phyloP scores from a whole-genome alignment of 2,329 filamentous ascomycete species.

The Hypoxylon sp. region DNA sequence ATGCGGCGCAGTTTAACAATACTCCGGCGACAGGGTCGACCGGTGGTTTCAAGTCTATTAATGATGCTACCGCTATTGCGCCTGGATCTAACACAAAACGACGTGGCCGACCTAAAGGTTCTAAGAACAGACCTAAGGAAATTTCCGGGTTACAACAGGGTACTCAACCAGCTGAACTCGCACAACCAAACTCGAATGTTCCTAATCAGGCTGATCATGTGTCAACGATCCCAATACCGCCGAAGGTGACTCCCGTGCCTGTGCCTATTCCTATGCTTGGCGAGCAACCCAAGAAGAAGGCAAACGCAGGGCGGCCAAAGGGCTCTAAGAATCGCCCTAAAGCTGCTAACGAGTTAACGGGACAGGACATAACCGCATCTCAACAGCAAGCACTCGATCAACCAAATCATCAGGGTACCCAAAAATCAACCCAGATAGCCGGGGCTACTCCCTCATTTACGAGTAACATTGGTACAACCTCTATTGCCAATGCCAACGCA shows the following conservation, averaged over 20 bases:
- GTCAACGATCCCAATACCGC: conserved; percentile 45
- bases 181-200: conserved; percentile 22
- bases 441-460: conserved; percentile 32
- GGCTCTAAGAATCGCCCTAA: conserved; percentile 58
- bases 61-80: conserved; percentile 43
- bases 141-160: conserved; percentile 48
- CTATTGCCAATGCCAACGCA: conserved; percentile 38
- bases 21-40: conserved; percentile 50
- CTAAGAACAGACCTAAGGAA: conserved; percentile 65
- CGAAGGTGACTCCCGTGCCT: conserved; percentile 53
- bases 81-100: conserved; percentile 56
- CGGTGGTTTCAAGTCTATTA: conserved; percentile 54
- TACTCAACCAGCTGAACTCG: conserved; percentile 37
- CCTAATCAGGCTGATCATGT: conserved; percentile 28
- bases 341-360: conserved; percentile 35
- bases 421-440: conserved; percentile 34
- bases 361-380: conserved; percentile 27
- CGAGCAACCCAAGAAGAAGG: conserved; percentile 52
- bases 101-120: conserved; percentile 67
- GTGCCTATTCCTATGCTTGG: conserved; percentile 51
- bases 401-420: conserved; percentile 25
- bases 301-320: conserved; percentile 56
- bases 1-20: conserved; percentile 40
- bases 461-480: conserved; percentile 31
- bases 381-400: conserved; percentile 38